phyloP scores from a whole-genome alignment of 208 protist species.

The Trypanosoma congolense region DNA sequence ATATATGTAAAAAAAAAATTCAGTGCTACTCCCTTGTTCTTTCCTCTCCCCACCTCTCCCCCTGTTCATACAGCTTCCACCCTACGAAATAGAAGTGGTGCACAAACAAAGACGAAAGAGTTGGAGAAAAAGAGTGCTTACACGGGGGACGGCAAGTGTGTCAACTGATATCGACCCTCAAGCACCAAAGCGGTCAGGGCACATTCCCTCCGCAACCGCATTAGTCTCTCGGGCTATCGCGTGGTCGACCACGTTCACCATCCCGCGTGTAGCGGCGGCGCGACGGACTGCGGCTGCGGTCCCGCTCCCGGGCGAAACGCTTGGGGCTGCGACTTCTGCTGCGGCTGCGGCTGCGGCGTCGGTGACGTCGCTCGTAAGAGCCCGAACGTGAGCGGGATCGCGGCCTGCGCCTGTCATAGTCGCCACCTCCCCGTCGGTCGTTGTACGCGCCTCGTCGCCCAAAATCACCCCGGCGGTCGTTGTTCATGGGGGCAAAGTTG shows the following conservation, averaged over 20 bases:
- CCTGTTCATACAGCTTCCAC: too few species aligned
- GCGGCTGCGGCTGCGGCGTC: slow-evolving; percentile 33
- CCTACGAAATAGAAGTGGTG: too few species aligned
- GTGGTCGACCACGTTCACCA: slow-evolving; percentile 14
- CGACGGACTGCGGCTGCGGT: slow-evolving; percentile 16
- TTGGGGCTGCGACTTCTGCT: slow-evolving; percentile 24
- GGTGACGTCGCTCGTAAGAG: slow-evolving; percentile 33
- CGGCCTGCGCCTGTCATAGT: slow-evolving; percentile 15
- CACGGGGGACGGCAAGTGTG: too few species aligned
- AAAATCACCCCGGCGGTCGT: neutral
- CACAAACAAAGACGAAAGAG: too few species aligned
- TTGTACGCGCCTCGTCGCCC: neutral
- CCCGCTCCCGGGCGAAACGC: slow-evolving; percentile 9
- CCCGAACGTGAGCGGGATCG: slow-evolving; percentile 17
- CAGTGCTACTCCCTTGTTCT: slow-evolving; percentile 2
- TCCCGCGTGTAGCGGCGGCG: slow-evolving; percentile 26
- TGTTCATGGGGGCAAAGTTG: neutral
- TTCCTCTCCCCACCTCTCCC: slow-evolving; percentile 6
- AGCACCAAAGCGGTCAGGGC: neutral
- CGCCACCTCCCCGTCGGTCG: slow-evolving; percentile 18
- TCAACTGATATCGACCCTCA: too few species aligned
- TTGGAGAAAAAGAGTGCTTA: too few species aligned
- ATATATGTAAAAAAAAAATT: neutral
- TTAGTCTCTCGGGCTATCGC: slow-evolving; percentile 7
- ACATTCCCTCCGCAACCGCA: slow-evolving; percentile 1